A percentile compares a stretch with the other conserved stretches of the same genome.
Evolutionary conservation across 1,284 basidiomycete species (phyloP).

Genomic region (Leccinum fuscescens): DNA sequence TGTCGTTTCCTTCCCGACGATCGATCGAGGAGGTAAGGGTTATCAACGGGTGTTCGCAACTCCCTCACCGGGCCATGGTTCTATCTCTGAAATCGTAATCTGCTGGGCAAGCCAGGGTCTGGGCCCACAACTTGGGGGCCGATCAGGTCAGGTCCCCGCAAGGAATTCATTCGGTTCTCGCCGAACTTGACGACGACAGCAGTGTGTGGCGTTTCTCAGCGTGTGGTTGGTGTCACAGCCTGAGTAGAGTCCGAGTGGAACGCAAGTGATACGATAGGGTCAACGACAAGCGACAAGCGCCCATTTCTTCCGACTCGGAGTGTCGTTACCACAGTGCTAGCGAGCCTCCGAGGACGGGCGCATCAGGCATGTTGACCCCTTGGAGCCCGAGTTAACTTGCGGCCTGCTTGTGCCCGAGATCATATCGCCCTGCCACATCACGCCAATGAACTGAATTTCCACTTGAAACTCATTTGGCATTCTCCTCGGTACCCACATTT

Average conservation of each 20-base stretch:
- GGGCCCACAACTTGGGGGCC: background rate
- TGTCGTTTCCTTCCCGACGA: conserved; percentile 8
- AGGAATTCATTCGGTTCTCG: background rate
- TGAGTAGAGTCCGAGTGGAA: background rate
- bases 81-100: background rate
- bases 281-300: background rate
- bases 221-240: background rate
- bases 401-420: background rate
- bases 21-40: conserved; percentile 11
- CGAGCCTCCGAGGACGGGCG: background rate
- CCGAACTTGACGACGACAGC: background rate
- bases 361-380: background rate
- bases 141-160: background rate
- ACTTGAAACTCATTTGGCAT: background rate
- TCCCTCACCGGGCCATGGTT: background rate
- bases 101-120: background rate
- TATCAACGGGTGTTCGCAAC: background rate
- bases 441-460: background rate
- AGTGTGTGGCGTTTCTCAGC: background rate
- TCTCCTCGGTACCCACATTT: background rate
- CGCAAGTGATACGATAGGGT: background rate
- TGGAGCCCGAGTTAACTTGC: background rate
- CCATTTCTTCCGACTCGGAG: background rate
- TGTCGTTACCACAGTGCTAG: background rate
- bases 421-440: background rate